phyloP scores from a whole-genome alignment of 108 stramenopile genomes.

The Conticribra guillardii region DNA sequence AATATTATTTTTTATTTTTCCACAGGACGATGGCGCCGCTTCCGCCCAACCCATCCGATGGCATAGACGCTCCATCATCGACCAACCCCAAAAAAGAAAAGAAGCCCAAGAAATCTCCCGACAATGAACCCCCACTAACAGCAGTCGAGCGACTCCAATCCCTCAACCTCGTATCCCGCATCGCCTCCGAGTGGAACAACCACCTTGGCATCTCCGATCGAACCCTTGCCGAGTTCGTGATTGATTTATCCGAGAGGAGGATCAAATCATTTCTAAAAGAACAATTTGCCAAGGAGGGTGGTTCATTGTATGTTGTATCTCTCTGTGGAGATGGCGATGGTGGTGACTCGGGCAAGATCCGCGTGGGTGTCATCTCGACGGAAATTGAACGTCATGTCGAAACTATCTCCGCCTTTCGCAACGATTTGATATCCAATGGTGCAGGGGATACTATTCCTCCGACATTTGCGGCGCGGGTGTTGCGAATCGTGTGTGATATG shows the following conservation, averaged over 20 bases:
- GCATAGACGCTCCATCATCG: no score
- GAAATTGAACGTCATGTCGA: constrained; percentile 33
- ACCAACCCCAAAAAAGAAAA: constrained; percentile 17
- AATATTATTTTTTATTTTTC: no score
- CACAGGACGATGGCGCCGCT: no score
- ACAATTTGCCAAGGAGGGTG: constrained; percentile 19
- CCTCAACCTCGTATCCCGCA: constrained; percentile 85
- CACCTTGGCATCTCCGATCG: constrained; percentile 92
- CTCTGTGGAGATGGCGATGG: constrained; percentile 15
- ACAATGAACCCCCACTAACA: constrained; percentile 52
- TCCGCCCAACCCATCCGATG: no score
- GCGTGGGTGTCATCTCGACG: constrained; percentile 22
- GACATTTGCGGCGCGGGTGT: constrained; percentile 58
- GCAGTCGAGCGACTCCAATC: constrained; percentile 92
- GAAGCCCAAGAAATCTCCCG: constrained; percentile 13
- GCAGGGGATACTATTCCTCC: constrained; percentile 68
- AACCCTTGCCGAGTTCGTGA: constrained; percentile 95
- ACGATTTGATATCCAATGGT: constrained; percentile 64
- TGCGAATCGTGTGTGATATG: constrained; percentile 66
- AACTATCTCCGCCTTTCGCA: constrained; percentile 47
- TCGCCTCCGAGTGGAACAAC: constrained; percentile 86
- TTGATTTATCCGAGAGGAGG: constrained; percentile 83
- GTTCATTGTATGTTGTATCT: constrained; percentile 5
- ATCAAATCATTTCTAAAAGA: constrained; percentile 51
- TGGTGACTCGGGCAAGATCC: constrained; percentile 5